Percentiles rank a stretch among this genome's conserved stretches.
Conservation (phyloP, 176 grass and related monocot genomes). For the Areca catechu region DNA sequence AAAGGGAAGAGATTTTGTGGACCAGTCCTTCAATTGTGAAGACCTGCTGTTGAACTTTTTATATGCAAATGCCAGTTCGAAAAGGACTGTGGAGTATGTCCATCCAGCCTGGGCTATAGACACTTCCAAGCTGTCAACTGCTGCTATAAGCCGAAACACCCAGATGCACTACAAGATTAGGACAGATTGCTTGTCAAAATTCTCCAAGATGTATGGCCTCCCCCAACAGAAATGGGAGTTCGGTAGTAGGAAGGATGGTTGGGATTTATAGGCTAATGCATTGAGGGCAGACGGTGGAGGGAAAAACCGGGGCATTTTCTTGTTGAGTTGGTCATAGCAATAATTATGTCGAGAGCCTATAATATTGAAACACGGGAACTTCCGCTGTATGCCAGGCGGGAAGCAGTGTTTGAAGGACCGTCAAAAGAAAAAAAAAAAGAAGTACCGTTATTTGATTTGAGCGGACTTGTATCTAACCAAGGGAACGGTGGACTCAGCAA, state of each 20-base stretch:
- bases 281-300: too few species aligned
- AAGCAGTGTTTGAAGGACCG: too few species aligned
- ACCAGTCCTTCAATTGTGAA: conserved; percentile 89
- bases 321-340: too few species aligned
- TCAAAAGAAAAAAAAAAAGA: too few species aligned
- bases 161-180: conserved; percentile 71
- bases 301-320: too few species aligned
- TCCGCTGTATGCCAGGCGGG: too few species aligned
- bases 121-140: conserved; percentile 77
- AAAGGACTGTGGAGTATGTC: conserved; percentile 76
- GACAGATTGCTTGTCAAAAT: conserved; percentile 73
- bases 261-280: conserved; percentile 64
- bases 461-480: too few species aligned
- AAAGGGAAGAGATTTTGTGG: conserved; percentile 62
- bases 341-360: too few species aligned
- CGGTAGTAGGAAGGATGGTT: conserved; percentile 42
- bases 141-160: conserved; percentile 78
- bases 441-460: too few species aligned
- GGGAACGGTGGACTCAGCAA: too few species aligned
- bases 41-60: conserved; percentile 94
- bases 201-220: conserved; percentile 52
- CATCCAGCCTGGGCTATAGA: conserved; percentile 95
- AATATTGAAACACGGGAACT: too few species aligned
- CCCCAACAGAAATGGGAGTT: conserved; percentile 48
- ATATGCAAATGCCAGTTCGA: conserved; percentile 53